Conservation (phyloP, 2,329 filamentous ascomycete species). For the Aureobasidium lini region DNA sequence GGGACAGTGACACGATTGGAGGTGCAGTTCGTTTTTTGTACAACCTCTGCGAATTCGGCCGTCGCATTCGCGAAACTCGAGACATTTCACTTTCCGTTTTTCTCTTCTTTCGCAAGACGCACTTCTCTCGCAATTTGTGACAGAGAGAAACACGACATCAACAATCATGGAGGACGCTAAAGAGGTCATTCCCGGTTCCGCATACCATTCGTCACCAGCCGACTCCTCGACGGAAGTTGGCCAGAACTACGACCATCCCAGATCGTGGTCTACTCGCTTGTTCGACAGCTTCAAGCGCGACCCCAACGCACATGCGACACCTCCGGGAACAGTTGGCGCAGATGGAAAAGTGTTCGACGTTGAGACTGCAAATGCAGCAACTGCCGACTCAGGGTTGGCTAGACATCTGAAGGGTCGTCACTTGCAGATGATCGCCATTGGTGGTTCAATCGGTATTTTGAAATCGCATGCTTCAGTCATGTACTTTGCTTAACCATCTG, state of each 20-base stretch:
- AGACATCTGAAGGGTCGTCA: slow-evolving; percentile 73
- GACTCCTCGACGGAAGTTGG: slow-evolving; percentile 14
- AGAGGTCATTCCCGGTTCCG: slow-evolving; percentile 14
- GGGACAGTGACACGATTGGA: slow-evolving; percentile 1
- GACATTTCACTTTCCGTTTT: not conserved
- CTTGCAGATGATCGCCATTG: slow-evolving; percentile 96
- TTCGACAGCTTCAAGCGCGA: slow-evolving; percentile 59
- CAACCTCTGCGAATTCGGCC: not conserved
- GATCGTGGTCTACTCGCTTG: slow-evolving; percentile 28
- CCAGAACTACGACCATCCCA: slow-evolving; percentile 6
- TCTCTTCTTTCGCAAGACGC: not conserved
- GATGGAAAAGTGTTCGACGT: slow-evolving; percentile 55
- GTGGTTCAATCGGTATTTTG: slow-evolving; percentile 62
- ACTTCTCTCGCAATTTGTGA: not conserved
- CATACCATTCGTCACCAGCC: slow-evolving; percentile 17
- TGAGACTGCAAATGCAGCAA: slow-evolving; percentile 53
- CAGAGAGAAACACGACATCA: not conserved
- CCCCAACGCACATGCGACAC: slow-evolving; percentile 45
- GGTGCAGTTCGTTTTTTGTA: slow-evolving; percentile 2
- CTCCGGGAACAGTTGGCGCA: slow-evolving; percentile 36
- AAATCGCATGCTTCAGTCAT: not conserved
- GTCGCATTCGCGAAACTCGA: not conserved
- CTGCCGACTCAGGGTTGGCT: slow-evolving; percentile 66
- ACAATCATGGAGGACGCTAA: slow-evolving; percentile 20
- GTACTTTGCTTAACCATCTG: not conserved